A percentile compares a stretch with the other conserved stretches of the same genome.
Evolutionary conservation across 805 yeast species (phyloP).

Genomic region (Wickerhamiella kurtzmanii): DNA sequence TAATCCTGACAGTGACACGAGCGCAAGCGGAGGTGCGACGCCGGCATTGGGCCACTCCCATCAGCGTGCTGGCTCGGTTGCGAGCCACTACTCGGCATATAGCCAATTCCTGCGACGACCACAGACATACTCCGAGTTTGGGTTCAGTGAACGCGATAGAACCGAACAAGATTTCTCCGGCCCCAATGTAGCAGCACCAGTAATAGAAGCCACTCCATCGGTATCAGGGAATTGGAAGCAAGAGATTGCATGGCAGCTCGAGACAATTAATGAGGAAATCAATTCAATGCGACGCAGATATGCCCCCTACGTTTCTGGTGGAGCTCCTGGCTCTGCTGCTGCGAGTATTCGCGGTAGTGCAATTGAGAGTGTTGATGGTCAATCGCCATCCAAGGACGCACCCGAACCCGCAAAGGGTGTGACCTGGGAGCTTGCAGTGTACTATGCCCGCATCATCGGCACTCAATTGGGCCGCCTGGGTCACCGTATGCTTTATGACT

Average conservation of each 20-base stretch:
- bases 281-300: conserved; percentile 14
- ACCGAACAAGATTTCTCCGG: conserved; percentile 6
- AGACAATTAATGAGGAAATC: conserved; percentile 20
- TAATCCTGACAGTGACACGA: neutral
- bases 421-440: neutral
- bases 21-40: neutral
- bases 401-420: neutral
- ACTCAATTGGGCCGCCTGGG: conserved; percentile 4
- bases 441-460: neutral
- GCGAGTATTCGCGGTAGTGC: neutral
- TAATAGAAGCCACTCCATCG: neutral
- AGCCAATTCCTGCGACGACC: conserved; percentile 19
- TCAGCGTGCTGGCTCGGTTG: conserved; percentile 13
- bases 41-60: conserved; percentile 3
- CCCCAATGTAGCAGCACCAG: neutral
- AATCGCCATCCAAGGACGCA: neutral
- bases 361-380: neutral
- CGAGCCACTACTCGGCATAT: conserved; percentile 16
- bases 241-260: conserved; percentile 20
- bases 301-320: neutral
- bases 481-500: conserved; percentile 12
- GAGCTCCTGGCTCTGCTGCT: neutral
- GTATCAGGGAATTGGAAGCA: conserved; percentile 15
- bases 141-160: conserved; percentile 18
- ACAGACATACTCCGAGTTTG: conserved; percentile 18